Evolutionary conservation across 306 rosid species (phyloP), one percentile per base, ranked within the genome.

Genomic region (Elaeagnus macrophylla): DNA sequence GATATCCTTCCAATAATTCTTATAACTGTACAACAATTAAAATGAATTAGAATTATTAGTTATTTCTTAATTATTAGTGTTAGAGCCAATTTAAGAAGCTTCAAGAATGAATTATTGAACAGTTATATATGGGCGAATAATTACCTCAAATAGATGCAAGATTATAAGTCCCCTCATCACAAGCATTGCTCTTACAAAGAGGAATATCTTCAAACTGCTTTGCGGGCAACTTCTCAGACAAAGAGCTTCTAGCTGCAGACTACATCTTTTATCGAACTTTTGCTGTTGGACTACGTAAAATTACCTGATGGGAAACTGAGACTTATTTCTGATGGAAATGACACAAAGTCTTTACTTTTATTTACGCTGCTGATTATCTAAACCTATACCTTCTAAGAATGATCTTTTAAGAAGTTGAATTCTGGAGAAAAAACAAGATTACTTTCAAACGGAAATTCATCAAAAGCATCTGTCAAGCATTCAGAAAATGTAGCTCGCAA

Each of bases 251-350:
- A 44, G 63, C 17, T 65, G 99, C 99, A 8, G 96, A 91, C 43
- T 87, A 66, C 69, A 73, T 87, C 48, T 91, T 83, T 68, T 47
- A n/a, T 49, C 86, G 94, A 40, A 79, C 80, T 57, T 91, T 87
- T 78, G 96, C 87, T 56, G 95, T 91, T 70, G 67, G 60, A 41
- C 52, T 50, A 12, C 16, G 7, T 10, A 66, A 62, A 72, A 63
- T 83, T 67, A 37, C 62, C 67, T 54, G 41, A 47, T 67, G 68
- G 53, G 8, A 51, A 54, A 39, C 59, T n/a, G 48, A 54, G 64
- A 19, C 16, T 66, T 51, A 41, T 19, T 32, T 14, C 16, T 58
- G 76, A 62, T 45, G 38, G 32, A 38, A 56, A 51, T 46, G 60
- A 72, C 57, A 44, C 25, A 35, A 72, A 67, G 54, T 43, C 10